Evolutionary conservation across 2,329 filamentous ascomycete species (phyloP), one percentile per base, ranked within the genome.

Genomic region (Microthyrium microscopicum): DNA sequence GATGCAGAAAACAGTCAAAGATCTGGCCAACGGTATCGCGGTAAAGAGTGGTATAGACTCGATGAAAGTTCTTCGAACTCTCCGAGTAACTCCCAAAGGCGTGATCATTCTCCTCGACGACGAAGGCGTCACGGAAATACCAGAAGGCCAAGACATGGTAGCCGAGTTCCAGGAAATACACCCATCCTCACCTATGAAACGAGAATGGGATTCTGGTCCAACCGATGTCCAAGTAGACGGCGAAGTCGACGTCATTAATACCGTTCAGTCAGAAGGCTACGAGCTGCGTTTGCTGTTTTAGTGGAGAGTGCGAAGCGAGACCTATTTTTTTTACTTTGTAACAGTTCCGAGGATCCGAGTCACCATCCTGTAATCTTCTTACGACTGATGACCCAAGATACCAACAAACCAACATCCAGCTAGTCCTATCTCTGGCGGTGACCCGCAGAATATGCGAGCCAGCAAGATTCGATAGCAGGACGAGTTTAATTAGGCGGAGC

Each of bases 141-240:
- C 73, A 2, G 89, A 98, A 57, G 85, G 84, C 20, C 83, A 95
- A 53, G 87, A 93, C 48, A 89, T 95, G 77, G 60, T 67, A 24
- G 68, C 69, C 26, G 72, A 77, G 44, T 70, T 76, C 38, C 66
- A 80, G 37, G 76, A 89, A 44, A 62, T 80, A 28, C 42, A 58
- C 36, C 51, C 58, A 31, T 52, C 60, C 33, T 53, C 45, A 38
- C 54, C 46, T 27, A 56, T 54, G 49, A 70, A 60, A 50, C 62
- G 57, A 46, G 66, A 64, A 48, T 72, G 59, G 67, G 58, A 59
- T 50, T 59, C 56, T 43, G 59, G 60, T 18, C 46, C 53, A 20
- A 56, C 55, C 21, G 57, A 64, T 40, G 53, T 63, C 18, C 56
- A 62, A 38, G 58, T 58, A 36, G 61, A 66, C 42, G 60, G 60